Evolutionary conservation across 1,284 basidiomycete genomes (phyloP).

Genomic region (Spongispora temasekensis): DNA sequence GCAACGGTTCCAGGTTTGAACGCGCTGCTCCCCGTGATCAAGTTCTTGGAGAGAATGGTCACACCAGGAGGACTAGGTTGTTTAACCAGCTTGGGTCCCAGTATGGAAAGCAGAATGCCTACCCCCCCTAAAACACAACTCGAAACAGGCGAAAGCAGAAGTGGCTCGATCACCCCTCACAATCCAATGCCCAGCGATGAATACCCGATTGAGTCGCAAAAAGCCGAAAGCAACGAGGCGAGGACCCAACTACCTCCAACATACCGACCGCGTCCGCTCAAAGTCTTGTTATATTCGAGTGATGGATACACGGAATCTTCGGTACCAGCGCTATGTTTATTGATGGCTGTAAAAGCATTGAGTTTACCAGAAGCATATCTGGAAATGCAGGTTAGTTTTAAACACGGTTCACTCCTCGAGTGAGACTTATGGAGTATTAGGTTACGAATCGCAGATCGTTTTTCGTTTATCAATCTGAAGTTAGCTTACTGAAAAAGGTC

Average conservation of each 20-base stretch:
- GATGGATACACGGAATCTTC: slow-evolving; percentile 92
- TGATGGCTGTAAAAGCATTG: slow-evolving; percentile 80
- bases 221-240: slow-evolving; percentile 3
- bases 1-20: neutral
- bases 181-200: neutral
- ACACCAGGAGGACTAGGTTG: neutral
- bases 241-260: slow-evolving; percentile 8
- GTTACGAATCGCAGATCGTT: slow-evolving; percentile 78
- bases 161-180: slow-evolving; percentile 1
- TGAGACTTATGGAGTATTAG: slow-evolving; percentile 21
- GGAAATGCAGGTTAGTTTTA: slow-evolving; percentile 59
- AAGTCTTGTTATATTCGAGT: slow-evolving; percentile 73
- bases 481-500: slow-evolving; percentile 74
- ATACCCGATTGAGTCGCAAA: neutral
- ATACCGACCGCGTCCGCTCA: slow-evolving; percentile 56
- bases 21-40: neutral
- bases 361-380: slow-evolving; percentile 88
- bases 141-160: neutral
- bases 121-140: neutral
- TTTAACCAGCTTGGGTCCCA: neutral
- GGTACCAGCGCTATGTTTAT: slow-evolving; percentile 82
- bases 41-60: neutral
- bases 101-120: neutral
- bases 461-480: slow-evolving; percentile 88
- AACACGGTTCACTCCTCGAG: neutral